Evolutionary conservation across 2,329 filamentous ascomycete genomes (phyloP).

Genomic region (Monilinia fructicola): DNA sequence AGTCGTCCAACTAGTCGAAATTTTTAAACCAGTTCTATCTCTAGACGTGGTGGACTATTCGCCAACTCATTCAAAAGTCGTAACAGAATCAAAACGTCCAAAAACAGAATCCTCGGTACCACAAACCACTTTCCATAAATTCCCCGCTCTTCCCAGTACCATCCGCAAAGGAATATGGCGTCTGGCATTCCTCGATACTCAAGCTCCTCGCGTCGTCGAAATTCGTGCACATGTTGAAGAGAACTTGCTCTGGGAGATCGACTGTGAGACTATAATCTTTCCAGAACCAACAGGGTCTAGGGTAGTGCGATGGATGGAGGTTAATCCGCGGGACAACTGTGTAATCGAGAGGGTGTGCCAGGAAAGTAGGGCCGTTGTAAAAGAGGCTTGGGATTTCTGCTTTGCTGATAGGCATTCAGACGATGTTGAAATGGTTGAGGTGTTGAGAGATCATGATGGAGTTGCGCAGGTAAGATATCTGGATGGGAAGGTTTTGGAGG

Average conservation of each 20-base stretch:
- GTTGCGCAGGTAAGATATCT: background rate
- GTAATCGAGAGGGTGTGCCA: background rate
- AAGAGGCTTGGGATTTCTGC: constrained; percentile 10
- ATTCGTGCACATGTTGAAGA: background rate
- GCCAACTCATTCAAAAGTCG: background rate
- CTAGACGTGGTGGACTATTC: background rate
- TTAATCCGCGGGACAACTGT: background rate
- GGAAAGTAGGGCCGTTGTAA: constrained; percentile 4
- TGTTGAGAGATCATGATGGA: background rate
- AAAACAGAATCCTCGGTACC: background rate
- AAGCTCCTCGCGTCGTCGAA: constrained; percentile 18
- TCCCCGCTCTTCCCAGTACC: background rate
- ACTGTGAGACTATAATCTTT: constrained; percentile 9
- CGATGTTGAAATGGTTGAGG: constrained; percentile 3
- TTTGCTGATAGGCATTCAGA: background rate
- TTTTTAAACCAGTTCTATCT: background rate
- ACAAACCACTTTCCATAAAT: background rate
- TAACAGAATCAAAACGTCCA: no score
- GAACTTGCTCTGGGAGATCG: constrained; percentile 1
- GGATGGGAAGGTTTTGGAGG: background rate
- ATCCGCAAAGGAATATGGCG: constrained; percentile 14
- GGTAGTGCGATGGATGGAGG: constrained; percentile 6
- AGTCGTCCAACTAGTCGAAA: no score
- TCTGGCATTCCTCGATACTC: constrained; percentile 11
- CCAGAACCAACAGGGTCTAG: constrained; percentile 17